Percentiles rank a stretch among this genome's conserved stretches.
Conservation (phyloP, 2,329 filamentous ascomycete genomes). For the Magnaporthiopsis poae region DNA sequence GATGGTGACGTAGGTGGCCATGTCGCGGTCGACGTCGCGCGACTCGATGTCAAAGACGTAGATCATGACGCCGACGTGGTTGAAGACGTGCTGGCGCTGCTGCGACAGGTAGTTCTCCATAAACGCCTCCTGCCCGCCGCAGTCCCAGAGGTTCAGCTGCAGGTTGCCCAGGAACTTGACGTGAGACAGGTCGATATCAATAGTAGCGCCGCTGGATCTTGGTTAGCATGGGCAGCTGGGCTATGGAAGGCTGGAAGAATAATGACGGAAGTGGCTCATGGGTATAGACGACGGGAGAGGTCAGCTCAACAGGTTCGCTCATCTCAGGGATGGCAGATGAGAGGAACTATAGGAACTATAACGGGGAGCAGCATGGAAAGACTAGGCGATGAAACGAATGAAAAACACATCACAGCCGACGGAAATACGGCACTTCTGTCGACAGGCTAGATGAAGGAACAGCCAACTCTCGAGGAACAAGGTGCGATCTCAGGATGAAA, state of each 20-base stretch:
- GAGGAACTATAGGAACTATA: no score
- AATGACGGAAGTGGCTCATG: background rate
- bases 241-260: background rate
- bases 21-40: conserved; percentile 83
- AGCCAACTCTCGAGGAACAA: background rate
- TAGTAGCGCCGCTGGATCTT: conserved; percentile 68
- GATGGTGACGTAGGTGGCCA: conserved; percentile 84
- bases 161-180: conserved; percentile 98
- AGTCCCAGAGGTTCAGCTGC: conserved; percentile 96
- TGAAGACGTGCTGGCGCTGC: conserved; percentile 92
- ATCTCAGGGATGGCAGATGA: background rate
- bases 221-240: background rate
- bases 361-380: background rate
- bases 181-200: conserved; percentile 95
- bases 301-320: background rate
- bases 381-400: background rate
- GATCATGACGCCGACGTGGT: conserved; percentile 89
- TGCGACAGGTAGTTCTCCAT: conserved; percentile 97
- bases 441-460: background rate
- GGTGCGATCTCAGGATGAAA: background rate
- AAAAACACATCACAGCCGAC: background rate
- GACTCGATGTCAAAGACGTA: conserved; percentile 99
- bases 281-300: background rate
- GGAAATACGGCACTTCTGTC: background rate
- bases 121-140: conserved; percentile 95